Evolutionary conservation across 768 basidiomycete species (phyloP), one percentile per base, ranked within the genome.

Genomic region (Atractiella rhizophila): DNA sequence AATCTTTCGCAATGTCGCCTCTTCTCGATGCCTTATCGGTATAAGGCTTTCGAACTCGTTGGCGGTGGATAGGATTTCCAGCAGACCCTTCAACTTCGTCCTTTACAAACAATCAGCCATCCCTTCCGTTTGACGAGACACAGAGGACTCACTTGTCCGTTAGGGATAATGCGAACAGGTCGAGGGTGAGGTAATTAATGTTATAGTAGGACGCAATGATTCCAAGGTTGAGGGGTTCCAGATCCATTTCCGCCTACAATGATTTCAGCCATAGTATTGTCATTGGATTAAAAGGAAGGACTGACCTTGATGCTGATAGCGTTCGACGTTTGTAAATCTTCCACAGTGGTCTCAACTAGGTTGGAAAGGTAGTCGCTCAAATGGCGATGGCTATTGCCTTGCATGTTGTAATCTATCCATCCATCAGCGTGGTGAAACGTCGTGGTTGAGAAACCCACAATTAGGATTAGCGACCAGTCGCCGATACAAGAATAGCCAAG

Each of bases 181-280:
- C 43, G 16, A 37, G 8, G 19, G 43, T 48, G 29, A 64, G 75
- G 56, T 49, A 78, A 41, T 79, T 83, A 30, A 85, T 85, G 53
- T 83, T 81, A 58, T 83, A 88, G 62, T 83, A 85, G 0, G 86
- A 83, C 0, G 86, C 91, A 51, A 98, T 96, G 85, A 94, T 91
- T 43, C 91, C 91, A 28, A 96, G 64, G 60, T 96, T 98, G 52
- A 94, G 70, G 2, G 85, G 73, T 16, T 59, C 49, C 3, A 58
- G 56, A 42, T 55, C 54, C 54, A 55, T 43, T 49, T 39, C 15
- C 13, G 19, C 15, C 19, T 6, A 1, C 19, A 16, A 30, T 11
- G 29, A 11, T 30, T 11, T 11, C 11, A 11, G 29, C 11, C 19
- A 35, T 12, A 40, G 19, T 4, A 23, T 11, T 51, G 45, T 54